A percentile compares a stretch with the other conserved stretches of the same genome.
Evolutionary conservation across 192 early-diverging fungal genomes (phyloP).

Genomic region (Coemansia sp.): DNA sequence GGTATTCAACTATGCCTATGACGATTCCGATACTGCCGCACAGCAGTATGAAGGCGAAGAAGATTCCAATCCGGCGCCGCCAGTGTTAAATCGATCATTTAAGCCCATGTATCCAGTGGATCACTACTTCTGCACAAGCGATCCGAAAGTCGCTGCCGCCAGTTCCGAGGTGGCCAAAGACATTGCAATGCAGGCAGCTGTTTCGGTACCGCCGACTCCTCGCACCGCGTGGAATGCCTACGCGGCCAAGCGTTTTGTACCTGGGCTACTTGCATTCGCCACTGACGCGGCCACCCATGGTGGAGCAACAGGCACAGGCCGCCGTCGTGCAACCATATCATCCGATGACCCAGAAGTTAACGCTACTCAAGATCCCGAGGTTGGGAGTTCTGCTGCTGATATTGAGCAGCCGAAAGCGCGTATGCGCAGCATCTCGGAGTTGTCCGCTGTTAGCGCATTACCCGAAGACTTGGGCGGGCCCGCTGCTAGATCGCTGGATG

Average conservation of each 20-base stretch:
- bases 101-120: constrained; percentile 27
- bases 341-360: background rate
- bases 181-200: background rate
- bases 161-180: constrained; percentile 13
- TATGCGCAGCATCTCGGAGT: constrained; percentile 32
- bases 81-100: constrained; percentile 26
- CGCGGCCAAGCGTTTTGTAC: constrained; percentile 33
- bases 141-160: constrained; percentile 11
- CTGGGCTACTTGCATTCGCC: constrained; percentile 41
- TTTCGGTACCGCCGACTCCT: constrained; percentile 9
- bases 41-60: background rate
- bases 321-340: constrained; percentile 20
- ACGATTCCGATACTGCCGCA: background rate
- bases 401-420: constrained; percentile 4
- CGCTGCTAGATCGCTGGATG: background rate
- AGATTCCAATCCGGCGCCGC: background rate
- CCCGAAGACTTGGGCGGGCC: background rate
- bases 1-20: constrained; percentile 27
- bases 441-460: constrained; percentile 1
- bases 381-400: background rate
- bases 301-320: constrained; percentile 6
- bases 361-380: background rate
- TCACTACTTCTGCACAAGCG: constrained; percentile 36
- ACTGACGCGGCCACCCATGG: background rate
- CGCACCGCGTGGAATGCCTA: constrained; percentile 20